phyloP scores from a whole-genome alignment of 352 stramenopile genomes.

The Phytopythium helicoides region DNA sequence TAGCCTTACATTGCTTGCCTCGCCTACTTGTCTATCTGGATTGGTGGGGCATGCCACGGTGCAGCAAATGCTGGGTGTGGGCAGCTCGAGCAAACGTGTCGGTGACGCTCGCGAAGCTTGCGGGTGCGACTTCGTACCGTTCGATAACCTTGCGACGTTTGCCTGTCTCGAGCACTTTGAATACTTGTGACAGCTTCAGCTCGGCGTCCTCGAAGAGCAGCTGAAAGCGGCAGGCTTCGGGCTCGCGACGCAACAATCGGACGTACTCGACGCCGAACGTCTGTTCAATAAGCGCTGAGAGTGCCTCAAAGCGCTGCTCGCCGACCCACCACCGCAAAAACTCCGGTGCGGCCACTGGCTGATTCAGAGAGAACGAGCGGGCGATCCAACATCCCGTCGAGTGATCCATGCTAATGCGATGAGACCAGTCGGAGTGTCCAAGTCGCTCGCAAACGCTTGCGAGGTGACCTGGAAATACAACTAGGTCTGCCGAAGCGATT shows the following conservation, averaged over 20 bases:
- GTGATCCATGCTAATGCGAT: conserved; percentile 6
- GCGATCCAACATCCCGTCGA: conserved; percentile 17
- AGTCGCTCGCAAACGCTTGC: conserved; percentile 6
- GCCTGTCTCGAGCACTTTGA: conserved; percentile 19
- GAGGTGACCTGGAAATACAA: conserved; percentile 6
- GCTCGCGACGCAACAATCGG: conserved; percentile 13
- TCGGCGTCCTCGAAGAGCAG: conserved; percentile 15
- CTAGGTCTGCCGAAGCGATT: background rate
- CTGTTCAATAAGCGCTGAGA: conserved; percentile 6
- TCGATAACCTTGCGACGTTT: conserved; percentile 3
- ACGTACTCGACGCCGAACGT: conserved; percentile 16
- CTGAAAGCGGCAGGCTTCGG: conserved; percentile 13
- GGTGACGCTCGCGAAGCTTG: conserved; percentile 12
- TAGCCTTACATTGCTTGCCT: too few relatives aligned
- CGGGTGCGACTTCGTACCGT: conserved; percentile 9
- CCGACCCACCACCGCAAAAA: conserved; percentile 13
- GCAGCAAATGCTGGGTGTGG: conserved; percentile 7
- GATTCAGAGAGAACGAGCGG: conserved; percentile 4
- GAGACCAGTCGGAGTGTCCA: conserved; percentile 9
- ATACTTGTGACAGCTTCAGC: conserved; percentile 22
- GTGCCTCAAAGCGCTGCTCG: conserved; percentile 10
- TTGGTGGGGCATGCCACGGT: background rate
- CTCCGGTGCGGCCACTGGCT: conserved; percentile 5
- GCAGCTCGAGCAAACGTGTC: conserved; percentile 12
- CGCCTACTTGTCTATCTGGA: too few relatives aligned